Base-by-base conservation (phyloP, 106 monocot genomes). In the Triglochin maritima region DNA sequence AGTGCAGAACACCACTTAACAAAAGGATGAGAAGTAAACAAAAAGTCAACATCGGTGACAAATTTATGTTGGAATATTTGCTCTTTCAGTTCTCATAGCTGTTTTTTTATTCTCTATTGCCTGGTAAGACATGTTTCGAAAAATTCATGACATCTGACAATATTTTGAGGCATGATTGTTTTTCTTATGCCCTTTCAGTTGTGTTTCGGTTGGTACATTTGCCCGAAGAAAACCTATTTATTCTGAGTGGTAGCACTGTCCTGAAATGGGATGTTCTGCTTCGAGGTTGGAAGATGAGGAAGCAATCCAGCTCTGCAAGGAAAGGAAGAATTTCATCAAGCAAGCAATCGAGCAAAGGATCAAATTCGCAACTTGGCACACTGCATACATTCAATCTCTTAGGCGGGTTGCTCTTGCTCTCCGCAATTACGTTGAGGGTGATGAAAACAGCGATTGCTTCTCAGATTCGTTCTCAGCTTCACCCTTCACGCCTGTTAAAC, bases 221-320 rank as follows among this genome's bases (percentile, higher is more conserved):
- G 29, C 29, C 29, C 29, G 29, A 29, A 29, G 29, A 29, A 29
- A 29, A 29, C 29, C 29, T 29, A 29, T 29, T 29, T 29, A 66
- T 11, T 17, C 48, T 6, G 47, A 47, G 49, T 7, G 16, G 47
- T 64, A 9, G 15, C 45, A 60, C 44, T 64, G 48, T n/a, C 64
- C 16, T 68, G 69, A 70, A 57, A 98, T 98, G 98, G 98, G 96
- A 77, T 96, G 96, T 65, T 83, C 87, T 60, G 87, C 90, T 67
- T 96, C 95, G 9, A 90, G 76, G 71, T 64, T 80, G 59, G 85
- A 90, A 57, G 90, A 96, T 53, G 87, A 83, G 46, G 90, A 90
- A 65, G 83, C 80, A 17, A 81, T 90, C 12, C 77, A 74, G 76
- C 81, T 96, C 65, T 96, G 95, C 81, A 83, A 73, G 71, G 95